Evolutionary conservation across 805 yeast genomes (phyloP), one percentile per base, ranked within the genome.

Genomic region (Metschnikowia dekortorum): DNA sequence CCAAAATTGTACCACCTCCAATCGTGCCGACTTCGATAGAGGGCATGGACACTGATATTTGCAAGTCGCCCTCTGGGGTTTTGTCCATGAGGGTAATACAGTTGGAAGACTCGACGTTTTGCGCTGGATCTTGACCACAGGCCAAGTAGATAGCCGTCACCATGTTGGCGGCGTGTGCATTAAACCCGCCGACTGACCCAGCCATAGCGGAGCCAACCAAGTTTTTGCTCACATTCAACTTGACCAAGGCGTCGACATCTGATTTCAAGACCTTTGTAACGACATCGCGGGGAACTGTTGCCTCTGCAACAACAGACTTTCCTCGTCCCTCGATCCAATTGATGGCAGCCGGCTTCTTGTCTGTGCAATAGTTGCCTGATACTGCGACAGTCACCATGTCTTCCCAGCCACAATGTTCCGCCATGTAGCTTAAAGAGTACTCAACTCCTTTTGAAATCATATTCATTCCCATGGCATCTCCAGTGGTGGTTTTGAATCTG

Each of bases 401-500:
- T 26, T 82, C 83, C 83, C 92, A 94, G 3, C 97, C 98, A 66
- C 85, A 84, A 61, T 85, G 91, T 61, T 85, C 87, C 39, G 80
- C 82, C 96, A 94, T 89, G 66, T 79, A 82, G 54, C 84, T 83
- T 63, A 94, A 79, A 0, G 97, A 82, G 66, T 75, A 78, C 66
- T 94, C 99, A 42, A 90, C 97, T 69, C 99, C 99, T 72, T 94
- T 94, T 30, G 98, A 92, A 54, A 94, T 94, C 99, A 94, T 94
- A 68, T 94, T 94, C 99, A 94, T 94, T 57, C 99, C 99, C 99
- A 94, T 94, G 16, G 99, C 99, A 75, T 94, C 99, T 69, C 99
- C 99, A 16, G 99, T 94, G 37, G 96, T 90, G n/a, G 99, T 95
- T 67, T 91, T 83, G 76, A 94, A 94, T 64, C 99, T 83, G 60